Evolutionary conservation across 2,329 filamentous ascomycete genomes (phyloP).

Genomic region (Diaporthe nobilis): DNA sequence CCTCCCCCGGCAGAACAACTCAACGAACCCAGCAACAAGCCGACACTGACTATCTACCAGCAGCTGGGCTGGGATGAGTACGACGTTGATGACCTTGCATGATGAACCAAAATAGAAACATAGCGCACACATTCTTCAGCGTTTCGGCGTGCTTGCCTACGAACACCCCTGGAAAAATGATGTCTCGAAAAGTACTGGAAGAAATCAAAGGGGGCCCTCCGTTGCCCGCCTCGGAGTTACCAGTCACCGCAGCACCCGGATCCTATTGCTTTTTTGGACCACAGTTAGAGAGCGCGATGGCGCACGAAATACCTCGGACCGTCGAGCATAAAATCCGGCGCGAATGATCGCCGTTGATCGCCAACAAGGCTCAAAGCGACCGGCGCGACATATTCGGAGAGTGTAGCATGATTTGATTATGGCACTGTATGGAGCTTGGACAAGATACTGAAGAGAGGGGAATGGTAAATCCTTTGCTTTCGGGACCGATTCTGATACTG

Average conservation of each 20-base stretch:
- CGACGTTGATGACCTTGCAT: slow-evolving; percentile 59
- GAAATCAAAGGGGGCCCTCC: too few species aligned
- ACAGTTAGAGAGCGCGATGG: background rate
- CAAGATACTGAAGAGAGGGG: too few species aligned
- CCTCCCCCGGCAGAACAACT: background rate
- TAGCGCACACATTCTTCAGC: background rate
- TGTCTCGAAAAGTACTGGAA: background rate
- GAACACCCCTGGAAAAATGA: background rate
- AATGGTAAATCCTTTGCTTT: background rate
- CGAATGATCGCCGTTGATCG: background rate
- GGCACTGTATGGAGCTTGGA: background rate
- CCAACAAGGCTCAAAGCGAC: background rate
- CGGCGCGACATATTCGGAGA: background rate
- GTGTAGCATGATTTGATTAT: background rate
- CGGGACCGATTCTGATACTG: background rate
- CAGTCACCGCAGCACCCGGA: background rate
- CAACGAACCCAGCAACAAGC: slow-evolving; percentile 1
- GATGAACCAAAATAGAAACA: slow-evolving; percentile 35
- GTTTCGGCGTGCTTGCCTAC: background rate
- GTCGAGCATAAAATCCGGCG: background rate
- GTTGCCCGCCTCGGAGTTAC: background rate
- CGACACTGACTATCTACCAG: slow-evolving; percentile 63
- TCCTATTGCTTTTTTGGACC: slow-evolving; percentile 7
- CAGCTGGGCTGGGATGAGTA: slow-evolving; percentile 72
- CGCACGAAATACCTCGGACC: background rate